These are phyloP conservation scores for Lunularia cruciata DNA, from an alignment of 225 moss, liverwort and hornwort genomes.

Conservation along the genomic window DNA sequence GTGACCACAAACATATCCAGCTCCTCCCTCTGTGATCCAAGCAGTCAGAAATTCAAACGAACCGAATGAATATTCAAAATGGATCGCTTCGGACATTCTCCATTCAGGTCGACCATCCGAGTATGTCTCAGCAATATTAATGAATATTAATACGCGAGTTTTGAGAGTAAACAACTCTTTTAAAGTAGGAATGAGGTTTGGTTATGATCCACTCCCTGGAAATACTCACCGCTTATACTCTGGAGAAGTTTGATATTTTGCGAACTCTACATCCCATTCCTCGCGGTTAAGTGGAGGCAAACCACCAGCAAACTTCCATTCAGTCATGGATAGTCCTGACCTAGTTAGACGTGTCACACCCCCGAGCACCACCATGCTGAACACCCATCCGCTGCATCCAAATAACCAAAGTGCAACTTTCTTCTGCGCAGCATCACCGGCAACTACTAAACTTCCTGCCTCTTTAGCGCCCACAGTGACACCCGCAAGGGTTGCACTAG, in stretches of 20 bases:
- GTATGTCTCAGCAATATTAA: no score
- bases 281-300: constrained; percentile 77
- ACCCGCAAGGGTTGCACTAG: constrained; percentile 25
- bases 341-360: constrained; percentile 94
- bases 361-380: constrained; percentile 98
- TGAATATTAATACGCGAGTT: no score
- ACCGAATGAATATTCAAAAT: no score
- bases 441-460: constrained; percentile 33
- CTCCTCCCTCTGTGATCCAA: no score
- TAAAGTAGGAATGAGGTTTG: background rate
- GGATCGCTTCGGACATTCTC: no score
- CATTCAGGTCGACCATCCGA: no score
- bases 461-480: constrained; percentile 16
- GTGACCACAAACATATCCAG: no score
- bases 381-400: constrained; percentile 97
- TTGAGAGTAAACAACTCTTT: background rate
- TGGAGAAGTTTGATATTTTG: constrained; percentile 87
- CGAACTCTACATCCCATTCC: constrained; percentile 88
- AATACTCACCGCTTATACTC: constrained; percentile 62
- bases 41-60: no score
- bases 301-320: constrained; percentile 97
- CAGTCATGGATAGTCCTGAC: constrained; percentile 99
- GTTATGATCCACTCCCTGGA: background rate
- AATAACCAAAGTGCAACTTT: constrained; percentile 85
- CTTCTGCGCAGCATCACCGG: constrained; percentile 47